phyloP scores from a whole-genome alignment of 1,139 yeast species.

The Yamadazyma atlantica region DNA sequence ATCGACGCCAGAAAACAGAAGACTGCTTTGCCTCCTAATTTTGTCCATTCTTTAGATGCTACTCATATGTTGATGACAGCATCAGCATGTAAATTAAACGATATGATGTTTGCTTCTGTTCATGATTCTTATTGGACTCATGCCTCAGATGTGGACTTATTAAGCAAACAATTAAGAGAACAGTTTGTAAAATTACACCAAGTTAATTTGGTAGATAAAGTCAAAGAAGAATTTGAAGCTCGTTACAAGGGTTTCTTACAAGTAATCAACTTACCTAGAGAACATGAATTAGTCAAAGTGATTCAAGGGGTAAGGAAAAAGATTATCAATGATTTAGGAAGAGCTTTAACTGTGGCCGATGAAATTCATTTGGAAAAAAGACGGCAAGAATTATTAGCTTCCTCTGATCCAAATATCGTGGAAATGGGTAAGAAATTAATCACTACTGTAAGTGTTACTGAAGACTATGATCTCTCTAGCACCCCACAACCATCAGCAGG shows the following conservation, averaged over 20 bases:
- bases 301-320: conserved; percentile 52
- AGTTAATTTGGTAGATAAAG: conserved; percentile 64
- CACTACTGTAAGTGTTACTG: conserved; percentile 74
- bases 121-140: conserved; percentile 99
- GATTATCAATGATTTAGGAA: conserved; percentile 50
- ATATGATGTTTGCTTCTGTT: conserved; percentile 87
- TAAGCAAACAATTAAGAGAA: conserved; percentile 75
- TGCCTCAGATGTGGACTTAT: conserved; percentile 73
- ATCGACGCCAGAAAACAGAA: conserved; percentile 89
- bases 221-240: conserved; percentile 76
- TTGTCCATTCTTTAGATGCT: conserved; percentile 93
- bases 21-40: conserved; percentile 95
- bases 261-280: conserved; percentile 52
- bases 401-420: conserved; percentile 50
- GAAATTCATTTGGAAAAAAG: conserved; percentile 71
- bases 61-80: conserved; percentile 96
- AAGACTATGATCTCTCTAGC: conserved; percentile 32
- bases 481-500: conserved; percentile 27
- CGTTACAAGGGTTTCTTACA: conserved; percentile 76
- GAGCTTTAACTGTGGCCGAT: conserved; percentile 65
- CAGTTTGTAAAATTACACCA: conserved; percentile 79
- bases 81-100: conserved; percentile 64
- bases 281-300: conserved; percentile 51
- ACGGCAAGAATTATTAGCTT: conserved; percentile 56
- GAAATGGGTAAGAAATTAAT: conserved; percentile 57